Evolutionary conservation across 768 basidiomycete genomes (phyloP).

Genomic region (Russula earlei): DNA sequence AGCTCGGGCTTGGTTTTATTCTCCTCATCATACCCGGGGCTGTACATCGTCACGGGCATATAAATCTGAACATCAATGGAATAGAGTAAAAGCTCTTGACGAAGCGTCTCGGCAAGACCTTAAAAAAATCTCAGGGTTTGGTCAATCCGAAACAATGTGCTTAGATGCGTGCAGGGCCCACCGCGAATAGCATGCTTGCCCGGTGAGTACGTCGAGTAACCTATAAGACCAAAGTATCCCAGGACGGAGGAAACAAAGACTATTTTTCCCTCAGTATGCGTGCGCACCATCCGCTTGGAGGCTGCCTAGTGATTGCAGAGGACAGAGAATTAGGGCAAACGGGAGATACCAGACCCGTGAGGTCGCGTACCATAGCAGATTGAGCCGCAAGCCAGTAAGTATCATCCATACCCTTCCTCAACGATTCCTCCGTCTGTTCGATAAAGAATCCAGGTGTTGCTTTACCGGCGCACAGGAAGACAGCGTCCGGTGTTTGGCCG

Average conservation of each 20-base stretch:
- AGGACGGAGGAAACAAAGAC: constrained; percentile 68
- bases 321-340: background rate
- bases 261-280: constrained; percentile 56
- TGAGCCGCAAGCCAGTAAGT: constrained; percentile 50
- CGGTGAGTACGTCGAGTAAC: constrained; percentile 73
- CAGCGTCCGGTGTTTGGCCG: constrained; percentile 58
- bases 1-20: constrained; percentile 70
- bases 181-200: constrained; percentile 83
- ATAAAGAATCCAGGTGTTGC: constrained; percentile 65
- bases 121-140: background rate
- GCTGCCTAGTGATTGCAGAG: constrained; percentile 42
- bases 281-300: constrained; percentile 50
- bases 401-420: constrained; percentile 48
- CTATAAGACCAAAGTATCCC: constrained; percentile 66
- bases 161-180: constrained; percentile 25
- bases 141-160: background rate
- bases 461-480: constrained; percentile 74
- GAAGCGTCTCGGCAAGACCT: constrained; percentile 80
- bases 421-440: constrained; percentile 51
- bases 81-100: constrained; percentile 72
- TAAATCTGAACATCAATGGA: constrained; percentile 70
- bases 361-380: constrained; percentile 37
- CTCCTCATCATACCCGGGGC: constrained; percentile 69
- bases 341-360: background rate
- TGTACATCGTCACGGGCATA: constrained; percentile 74